Percentiles rank a stretch among this genome's conserved stretches.
phyloP scores from a whole-genome alignment of 257 asterid genomes.

The Cynanchum wilfordii region DNA sequence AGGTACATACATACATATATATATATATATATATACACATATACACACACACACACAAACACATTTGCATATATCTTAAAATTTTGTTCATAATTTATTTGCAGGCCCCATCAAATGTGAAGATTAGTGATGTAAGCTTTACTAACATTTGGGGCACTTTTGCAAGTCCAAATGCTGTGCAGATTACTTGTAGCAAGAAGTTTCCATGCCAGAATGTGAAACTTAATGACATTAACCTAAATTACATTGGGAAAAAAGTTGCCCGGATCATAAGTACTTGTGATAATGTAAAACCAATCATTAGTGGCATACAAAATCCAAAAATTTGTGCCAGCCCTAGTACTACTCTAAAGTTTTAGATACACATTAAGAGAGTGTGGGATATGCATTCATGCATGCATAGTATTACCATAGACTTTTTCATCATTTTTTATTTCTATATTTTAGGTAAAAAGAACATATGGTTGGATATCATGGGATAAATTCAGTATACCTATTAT shows the following conservation, averaged over 20 bases:
- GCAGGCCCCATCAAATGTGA: constrained; percentile 21
- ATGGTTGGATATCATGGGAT: no score
- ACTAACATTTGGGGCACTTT: constrained; percentile 38
- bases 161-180: constrained; percentile 16
- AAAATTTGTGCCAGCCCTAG: constrained; percentile 13
- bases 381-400: no score
- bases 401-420: no score
- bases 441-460: no score
- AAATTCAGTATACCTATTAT: no score
- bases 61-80: no score
- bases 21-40: no score
- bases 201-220: constrained; percentile 39
- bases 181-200: constrained; percentile 34
- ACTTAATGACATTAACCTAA: constrained; percentile 38
- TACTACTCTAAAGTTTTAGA: no score
- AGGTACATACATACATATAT: not conserved
- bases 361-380: no score
- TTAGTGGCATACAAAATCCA: constrained; percentile 38
- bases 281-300: constrained; percentile 31
- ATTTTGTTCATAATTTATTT: not conserved
- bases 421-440: no score
- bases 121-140: constrained; percentile 20
- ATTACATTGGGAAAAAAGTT: constrained; percentile 25
- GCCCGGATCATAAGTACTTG: constrained; percentile 29
- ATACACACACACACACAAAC: no score